Percentiles rank a stretch among this genome's conserved stretches.
These are phyloP conservation scores for Fusarium graminum DNA, from an alignment of 2,329 filamentous ascomycete genomes.

Conservation along the genomic window DNA sequence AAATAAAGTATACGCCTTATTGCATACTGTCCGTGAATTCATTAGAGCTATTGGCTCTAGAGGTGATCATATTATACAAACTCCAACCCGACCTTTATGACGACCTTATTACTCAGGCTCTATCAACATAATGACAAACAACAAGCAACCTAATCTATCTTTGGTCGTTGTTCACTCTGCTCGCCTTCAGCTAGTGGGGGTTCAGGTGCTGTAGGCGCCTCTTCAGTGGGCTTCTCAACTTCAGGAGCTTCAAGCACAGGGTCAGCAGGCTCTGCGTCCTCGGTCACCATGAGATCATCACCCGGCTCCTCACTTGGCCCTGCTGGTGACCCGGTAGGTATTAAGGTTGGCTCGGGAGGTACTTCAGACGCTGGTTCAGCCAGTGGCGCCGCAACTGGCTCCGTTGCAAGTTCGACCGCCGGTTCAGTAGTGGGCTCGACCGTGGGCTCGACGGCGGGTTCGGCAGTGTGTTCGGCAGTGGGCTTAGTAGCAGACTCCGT, in stretches of 20 bases:
- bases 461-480: not conserved
- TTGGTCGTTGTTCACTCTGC: constrained; percentile 22
- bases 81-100: constrained; percentile 10
- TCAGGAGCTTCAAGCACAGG: constrained; percentile 24
- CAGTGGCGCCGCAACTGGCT: constrained; percentile 3
- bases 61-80: constrained; percentile 35
- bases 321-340: constrained; percentile 23
- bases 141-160: constrained; percentile 6
- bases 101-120: not conserved
- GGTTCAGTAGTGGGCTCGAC: not conserved
- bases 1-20: constrained; percentile 18
- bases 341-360: constrained; percentile 22
- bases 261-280: constrained; percentile 27
- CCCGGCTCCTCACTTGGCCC: constrained; percentile 20
- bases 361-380: constrained; percentile 6
- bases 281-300: constrained; percentile 12
- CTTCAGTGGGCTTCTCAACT: not conserved
- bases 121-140: not conserved
- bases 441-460: not conserved
- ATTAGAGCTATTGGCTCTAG: constrained; percentile 24
- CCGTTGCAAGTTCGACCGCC: not conserved
- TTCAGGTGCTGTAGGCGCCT: constrained; percentile 8
- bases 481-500: not conserved
- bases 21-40: constrained; percentile 29
- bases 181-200: constrained; percentile 10